Evolutionary conservation across 1,284 basidiomycete species (phyloP), one percentile per base, ranked within the genome.

Genomic region (Tetrapyrgos nigripes): DNA sequence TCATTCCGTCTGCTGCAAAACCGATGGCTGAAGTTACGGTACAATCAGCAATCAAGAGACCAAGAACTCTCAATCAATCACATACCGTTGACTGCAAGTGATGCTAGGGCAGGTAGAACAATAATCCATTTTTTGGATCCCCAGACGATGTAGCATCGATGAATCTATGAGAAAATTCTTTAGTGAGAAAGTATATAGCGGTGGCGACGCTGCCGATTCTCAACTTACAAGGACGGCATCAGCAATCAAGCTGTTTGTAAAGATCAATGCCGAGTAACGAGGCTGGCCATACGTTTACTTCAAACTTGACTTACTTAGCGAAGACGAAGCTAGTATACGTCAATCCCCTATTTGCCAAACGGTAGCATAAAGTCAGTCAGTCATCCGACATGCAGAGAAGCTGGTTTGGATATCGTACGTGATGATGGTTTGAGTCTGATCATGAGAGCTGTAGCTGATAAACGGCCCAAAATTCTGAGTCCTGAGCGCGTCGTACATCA

Each of bases 151-250:
- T 24, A 50, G 9, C 27, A 29, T 29, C 48, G 23, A 50, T 50
- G 48, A 27, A 50, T 50, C 48, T 50, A 29, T 13, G 8, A 24
- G 13, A 21, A 23, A 14, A 9, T 8, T 14, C 10, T 13, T 28
- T 9, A 28, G 21, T 50, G 21, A 4, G 13, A 29, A n/a, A n/a
- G 13, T 14, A 17, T n/a, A 26, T 21, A 8, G 11, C n/a, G 5
- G 8, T 21, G 4, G 10, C 46, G 24, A 5, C 10, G n/a, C 8
- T 8, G 44, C 44, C 11, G 10, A 23, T 48, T 5, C n/a, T 29
- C 14, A 6, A 50, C 48, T 50, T 31, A 50, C 48, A 50, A 50
- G 24, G 13, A 50, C 17, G 17, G 48, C 27, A 29, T 50, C 48
- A 13, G 28, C 48, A 17, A 50, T 9, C 13, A 17, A n/a, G 21